Percentiles rank a stretch among this genome's conserved stretches.
These are phyloP conservation scores for Schizosaccharomyces versatilis DNA, from an alignment of 1,139 yeast species.

Conservation along the genomic window DNA sequence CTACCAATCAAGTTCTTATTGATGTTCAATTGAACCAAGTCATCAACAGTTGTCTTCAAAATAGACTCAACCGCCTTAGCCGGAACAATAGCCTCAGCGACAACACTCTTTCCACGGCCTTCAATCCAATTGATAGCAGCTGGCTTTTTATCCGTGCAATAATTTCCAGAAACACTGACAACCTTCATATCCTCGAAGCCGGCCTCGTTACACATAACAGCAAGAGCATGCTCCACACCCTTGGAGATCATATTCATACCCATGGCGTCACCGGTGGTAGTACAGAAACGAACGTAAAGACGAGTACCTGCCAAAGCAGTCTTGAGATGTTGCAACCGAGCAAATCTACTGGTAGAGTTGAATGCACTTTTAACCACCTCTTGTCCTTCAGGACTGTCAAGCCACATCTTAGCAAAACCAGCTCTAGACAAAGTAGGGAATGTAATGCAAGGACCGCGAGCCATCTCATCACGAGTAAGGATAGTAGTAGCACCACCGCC, in stretches of 20 bases:
- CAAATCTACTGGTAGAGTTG: conserved; percentile 91
- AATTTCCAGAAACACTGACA: conserved; percentile 86
- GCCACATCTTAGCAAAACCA: conserved; percentile 87
- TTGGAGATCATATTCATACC: conserved; percentile 99
- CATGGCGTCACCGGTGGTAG: conserved; percentile 99
- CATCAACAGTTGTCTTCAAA: conserved; percentile 76
- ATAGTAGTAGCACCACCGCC: conserved; percentile 94
- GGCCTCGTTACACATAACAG: conserved; percentile 64
- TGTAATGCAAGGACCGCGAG: conserved; percentile 93
- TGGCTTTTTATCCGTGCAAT: conserved; percentile 91
- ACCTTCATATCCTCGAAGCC: conserved; percentile 90
- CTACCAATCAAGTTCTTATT: conserved; percentile 83
- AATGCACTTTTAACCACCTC: conserved; percentile 63
- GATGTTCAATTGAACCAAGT: conserved; percentile 71
- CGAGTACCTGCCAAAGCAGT: conserved; percentile 92
- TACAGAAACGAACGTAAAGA: conserved; percentile 71
- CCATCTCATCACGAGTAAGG: conserved; percentile 90
- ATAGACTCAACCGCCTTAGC: conserved; percentile 57
- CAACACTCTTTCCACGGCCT: conserved; percentile 95
- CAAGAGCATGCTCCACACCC: conserved; percentile 78
- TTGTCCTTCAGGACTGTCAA: conserved; percentile 90
- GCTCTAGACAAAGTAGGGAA: conserved; percentile 68
- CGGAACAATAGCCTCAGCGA: conserved; percentile 90
- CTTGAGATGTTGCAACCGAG: conserved; percentile 71
- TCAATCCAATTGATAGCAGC: conserved; percentile 98